Evolutionary conservation across 345 rosid genomes (phyloP).

Genomic region (Syzygium aqueum): DNA sequence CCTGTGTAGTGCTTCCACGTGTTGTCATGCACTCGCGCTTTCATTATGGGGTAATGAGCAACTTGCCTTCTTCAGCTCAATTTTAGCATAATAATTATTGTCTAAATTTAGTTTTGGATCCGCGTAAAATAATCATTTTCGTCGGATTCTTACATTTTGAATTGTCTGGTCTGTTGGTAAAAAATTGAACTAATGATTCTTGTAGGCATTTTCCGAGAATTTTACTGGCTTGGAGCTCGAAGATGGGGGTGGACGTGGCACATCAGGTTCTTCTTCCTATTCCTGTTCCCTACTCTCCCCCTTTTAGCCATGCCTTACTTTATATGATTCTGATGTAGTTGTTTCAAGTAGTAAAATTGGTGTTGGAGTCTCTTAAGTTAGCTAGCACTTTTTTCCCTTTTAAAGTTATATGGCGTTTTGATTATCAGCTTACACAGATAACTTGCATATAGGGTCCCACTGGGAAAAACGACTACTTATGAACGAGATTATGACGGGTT

Average conservation of each 20-base stretch:
- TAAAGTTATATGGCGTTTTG: not conserved
- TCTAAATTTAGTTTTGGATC: not conserved
- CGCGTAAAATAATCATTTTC: not conserved
- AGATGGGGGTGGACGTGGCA: constrained; percentile 99
- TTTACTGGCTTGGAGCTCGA: constrained; percentile 97
- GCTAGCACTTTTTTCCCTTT: not conserved
- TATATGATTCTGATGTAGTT: not conserved
- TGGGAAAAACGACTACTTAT: constrained; percentile 98
- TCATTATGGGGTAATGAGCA: constrained; percentile 77
- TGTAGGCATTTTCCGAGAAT: constrained; percentile 90
- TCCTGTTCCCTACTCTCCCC: not conserved
- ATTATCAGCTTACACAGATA: not conserved
- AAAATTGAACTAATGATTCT: not conserved
- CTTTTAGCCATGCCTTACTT: not conserved
- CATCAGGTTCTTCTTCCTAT: constrained; percentile 50
- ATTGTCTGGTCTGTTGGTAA: not conserved
- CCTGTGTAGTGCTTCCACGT: constrained; percentile 93
- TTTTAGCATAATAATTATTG: not conserved
- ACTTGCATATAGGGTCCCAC: constrained; percentile 65
- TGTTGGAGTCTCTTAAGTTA: not conserved
- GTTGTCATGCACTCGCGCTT: constrained; percentile 94
- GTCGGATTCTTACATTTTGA: not conserved
- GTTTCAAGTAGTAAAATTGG: not conserved
- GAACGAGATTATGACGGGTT: constrained; percentile 99
- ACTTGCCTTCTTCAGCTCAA: not conserved